phyloP scores from a whole-genome alignment of 176 grass and related monocot genomes.

The Oryza glumipatula region DNA sequence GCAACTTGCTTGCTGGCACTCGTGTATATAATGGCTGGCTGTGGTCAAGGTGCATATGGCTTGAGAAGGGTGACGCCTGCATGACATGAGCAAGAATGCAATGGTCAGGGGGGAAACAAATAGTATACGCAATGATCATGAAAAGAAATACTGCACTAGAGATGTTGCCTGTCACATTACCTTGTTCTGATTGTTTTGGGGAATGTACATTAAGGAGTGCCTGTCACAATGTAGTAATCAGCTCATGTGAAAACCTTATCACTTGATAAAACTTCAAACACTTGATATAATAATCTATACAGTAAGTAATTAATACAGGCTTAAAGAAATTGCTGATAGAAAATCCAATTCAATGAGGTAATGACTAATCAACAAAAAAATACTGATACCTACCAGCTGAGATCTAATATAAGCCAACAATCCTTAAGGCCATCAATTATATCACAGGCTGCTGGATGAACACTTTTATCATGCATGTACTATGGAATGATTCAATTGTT shows the following conservation, averaged over 20 bases:
- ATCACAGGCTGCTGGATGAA: background rate
- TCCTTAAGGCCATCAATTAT: background rate
- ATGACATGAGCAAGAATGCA: conserved; percentile 50
- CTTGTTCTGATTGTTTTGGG: conserved; percentile 13
- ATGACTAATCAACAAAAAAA: background rate
- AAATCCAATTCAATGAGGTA: background rate
- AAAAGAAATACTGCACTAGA: background rate
- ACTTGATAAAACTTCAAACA: background rate
- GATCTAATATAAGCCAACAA: background rate
- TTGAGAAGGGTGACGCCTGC: conserved; percentile 48
- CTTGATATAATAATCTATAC: background rate
- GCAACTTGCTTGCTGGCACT: conserved; percentile 7
- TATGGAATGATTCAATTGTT: conserved; percentile 4
- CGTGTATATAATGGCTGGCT: conserved; percentile 24
- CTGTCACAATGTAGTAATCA: background rate
- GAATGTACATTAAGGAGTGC: background rate
- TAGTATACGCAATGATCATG: background rate
- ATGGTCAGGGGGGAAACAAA: background rate
- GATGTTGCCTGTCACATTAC: background rate
- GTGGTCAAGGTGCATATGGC: conserved; percentile 15
- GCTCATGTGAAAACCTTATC: background rate
- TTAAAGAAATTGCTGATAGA: background rate
- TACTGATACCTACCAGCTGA: background rate
- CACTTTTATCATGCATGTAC: background rate
- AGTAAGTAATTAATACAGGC: background rate